Conservation (phyloP, 129 eudicot species). For the Arctium lappa region DNA sequence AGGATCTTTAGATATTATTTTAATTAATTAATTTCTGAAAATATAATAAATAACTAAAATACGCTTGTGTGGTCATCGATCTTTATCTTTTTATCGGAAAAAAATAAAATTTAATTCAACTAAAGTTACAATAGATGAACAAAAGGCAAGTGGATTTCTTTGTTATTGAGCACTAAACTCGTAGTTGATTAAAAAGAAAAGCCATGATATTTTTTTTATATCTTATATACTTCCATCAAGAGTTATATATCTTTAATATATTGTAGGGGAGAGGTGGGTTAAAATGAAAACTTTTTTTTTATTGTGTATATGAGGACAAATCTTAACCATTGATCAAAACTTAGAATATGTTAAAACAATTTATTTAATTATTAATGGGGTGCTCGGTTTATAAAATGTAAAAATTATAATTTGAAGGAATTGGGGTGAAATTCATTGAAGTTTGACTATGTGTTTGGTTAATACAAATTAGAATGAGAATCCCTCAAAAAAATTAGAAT, state of each 20-base stretch:
- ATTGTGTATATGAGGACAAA: too few relatives aligned
- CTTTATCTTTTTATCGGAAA: background rate
- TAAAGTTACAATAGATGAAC: background rate
- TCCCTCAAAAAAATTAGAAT: too few relatives aligned
- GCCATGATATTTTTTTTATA: background rate
- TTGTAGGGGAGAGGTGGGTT: too few relatives aligned
- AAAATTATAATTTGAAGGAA: background rate
- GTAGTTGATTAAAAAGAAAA: background rate
- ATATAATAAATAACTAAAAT: background rate
- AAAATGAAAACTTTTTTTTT: too few relatives aligned
- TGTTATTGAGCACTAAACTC: background rate
- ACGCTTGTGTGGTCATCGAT: background rate
- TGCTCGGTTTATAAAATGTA: background rate
- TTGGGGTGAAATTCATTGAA: background rate
- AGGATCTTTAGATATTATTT: too few relatives aligned
- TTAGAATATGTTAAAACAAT: background rate
- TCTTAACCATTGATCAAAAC: too few relatives aligned
- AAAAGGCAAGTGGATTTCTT: background rate
- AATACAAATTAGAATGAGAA: background rate
- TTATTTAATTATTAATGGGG: background rate
- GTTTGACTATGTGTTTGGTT: background rate
- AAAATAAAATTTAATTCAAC: background rate
- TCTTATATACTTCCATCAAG: too few relatives aligned
- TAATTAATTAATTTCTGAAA: too few relatives aligned
- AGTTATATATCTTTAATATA: too few relatives aligned